Evolutionary conservation across 495 filamentous ascomycete species (phyloP), one percentile per base, ranked within the genome.

Genomic region (Podospora australis): DNA sequence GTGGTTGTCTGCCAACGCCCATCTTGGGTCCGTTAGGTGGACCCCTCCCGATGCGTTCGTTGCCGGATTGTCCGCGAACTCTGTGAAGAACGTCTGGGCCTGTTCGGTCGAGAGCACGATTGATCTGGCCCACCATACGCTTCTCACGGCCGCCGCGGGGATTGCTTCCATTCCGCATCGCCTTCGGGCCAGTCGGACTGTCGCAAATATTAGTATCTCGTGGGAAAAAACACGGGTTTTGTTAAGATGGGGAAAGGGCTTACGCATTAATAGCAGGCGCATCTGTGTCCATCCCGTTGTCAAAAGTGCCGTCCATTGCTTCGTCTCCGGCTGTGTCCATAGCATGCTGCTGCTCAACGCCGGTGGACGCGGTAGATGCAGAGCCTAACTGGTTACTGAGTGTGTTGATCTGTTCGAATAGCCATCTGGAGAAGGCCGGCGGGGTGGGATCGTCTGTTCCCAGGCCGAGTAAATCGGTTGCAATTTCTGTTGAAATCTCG

Each of bases 181-280:
- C 88, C 66, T 89, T 92, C 19, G 92, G 92, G 34, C 90, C 92
- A 7, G 91, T 97, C 14, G 92, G 92, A 60, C 90, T 96, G 56
- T 39, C 24, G 10, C 6, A 16, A 23, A 11, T 41, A 62, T 71
- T 55, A 71, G 68, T 28, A 54, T 16, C 14, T 21, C 23, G 39
- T 5, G 10, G 48, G 19, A 5, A 40, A 30, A 1, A n/a, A 45
- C 9, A 16, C 7, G 9, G 14, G 35, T 22, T 9, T 7, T 44
- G 2, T 24, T 4, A n/a, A 6, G 26, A 9, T 30, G n/a, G 53
- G 48, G 35, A 30, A 41, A 6, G 16, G 44, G 77, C 87, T 65
- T 81, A 95, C 90, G 87, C 74, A 54, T 72, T 87, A 34, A 71
- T 19, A 13, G 53, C 36, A 11, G 58, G 67, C 20, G 58, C 64